phyloP scores from a whole-genome alignment of 441 rosid species.

The Populus trichocarpa region DNA sequence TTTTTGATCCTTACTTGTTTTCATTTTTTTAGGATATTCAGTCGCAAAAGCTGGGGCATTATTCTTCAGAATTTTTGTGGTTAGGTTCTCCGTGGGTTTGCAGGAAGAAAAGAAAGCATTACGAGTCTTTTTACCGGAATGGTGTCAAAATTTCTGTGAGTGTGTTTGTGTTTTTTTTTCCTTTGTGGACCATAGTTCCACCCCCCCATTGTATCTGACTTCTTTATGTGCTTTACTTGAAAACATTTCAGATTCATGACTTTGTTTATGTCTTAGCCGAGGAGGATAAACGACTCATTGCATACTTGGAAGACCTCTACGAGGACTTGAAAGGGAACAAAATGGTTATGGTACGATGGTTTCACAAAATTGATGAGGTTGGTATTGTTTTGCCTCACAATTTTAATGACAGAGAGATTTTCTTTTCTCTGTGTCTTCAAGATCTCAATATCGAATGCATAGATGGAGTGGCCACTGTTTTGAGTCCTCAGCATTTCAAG shows the following conservation, averaged over 20 bases:
- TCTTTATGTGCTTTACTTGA: neutral
- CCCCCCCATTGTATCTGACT: neutral
- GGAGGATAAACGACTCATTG: conserved; percentile 63
- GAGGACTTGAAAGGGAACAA: conserved; percentile 68
- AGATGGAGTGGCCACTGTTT: conserved; percentile 82
- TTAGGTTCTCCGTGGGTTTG: conserved; percentile 66
- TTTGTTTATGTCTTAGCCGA: conserved; percentile 78
- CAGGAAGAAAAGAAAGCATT: conserved; percentile 58
- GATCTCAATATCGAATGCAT: conserved; percentile 85
- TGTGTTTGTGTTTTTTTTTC: neutral
- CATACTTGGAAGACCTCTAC: conserved; percentile 73
- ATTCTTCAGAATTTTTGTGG: conserved; percentile 44
- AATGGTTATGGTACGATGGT: conserved; percentile 85
- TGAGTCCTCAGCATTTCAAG: conserved; percentile 64
- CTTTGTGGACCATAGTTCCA: neutral
- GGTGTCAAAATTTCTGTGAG: conserved; percentile 74
- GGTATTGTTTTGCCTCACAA: conserved; percentile 56
- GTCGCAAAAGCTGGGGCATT: conserved; percentile 21
- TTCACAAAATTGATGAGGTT: conserved; percentile 93
- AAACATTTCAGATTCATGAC: conserved; percentile 49
- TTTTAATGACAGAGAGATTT: conserved; percentile 74
- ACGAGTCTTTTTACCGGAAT: conserved; percentile 48
- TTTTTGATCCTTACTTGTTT: neutral
- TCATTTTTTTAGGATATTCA: conserved; percentile 28
- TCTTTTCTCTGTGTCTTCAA: conserved; percentile 80